These are phyloP conservation scores for Kluyveromyces sp. DNA, from an alignment of 1,139 yeast species.

Conservation along the genomic window DNA sequence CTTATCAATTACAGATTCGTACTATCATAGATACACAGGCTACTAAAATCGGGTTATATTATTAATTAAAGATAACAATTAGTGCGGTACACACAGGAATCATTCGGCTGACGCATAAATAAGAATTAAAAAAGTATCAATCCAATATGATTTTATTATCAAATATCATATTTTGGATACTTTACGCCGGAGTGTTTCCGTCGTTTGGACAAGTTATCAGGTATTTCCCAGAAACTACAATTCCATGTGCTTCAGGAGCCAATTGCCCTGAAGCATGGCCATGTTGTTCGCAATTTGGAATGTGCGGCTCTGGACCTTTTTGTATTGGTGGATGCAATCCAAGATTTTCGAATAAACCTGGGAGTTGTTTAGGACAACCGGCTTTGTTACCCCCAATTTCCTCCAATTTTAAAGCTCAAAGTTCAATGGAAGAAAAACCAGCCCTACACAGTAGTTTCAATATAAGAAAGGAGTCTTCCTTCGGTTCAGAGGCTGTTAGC, in stretches of 20 bases:
- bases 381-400: conserved; percentile 31
- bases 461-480: background rate
- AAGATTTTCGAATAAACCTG: conserved; percentile 48
- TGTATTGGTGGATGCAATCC: conserved; percentile 84
- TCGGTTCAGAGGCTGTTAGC: background rate
- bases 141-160: background rate
- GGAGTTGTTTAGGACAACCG: conserved; percentile 57
- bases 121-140: too few species aligned
- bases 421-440: conserved; percentile 5
- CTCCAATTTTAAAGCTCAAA: background rate
- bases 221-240: conserved; percentile 11
- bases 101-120: too few species aligned
- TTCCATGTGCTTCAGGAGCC: conserved; percentile 41
- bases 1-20: too few species aligned
- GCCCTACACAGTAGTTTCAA: conserved; percentile 1
- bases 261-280: conserved; percentile 66
- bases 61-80: too few species aligned
- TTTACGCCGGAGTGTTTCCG: background rate
- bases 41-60: too few species aligned
- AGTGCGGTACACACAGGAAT: too few species aligned
- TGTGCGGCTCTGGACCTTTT: conserved; percentile 74
- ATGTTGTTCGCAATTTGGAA: conserved; percentile 78
- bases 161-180: background rate
- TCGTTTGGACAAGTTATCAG: background rate
- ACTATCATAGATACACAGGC: too few species aligned